Evolutionary conservation across 352 stramenopile species (phyloP).

Genomic region (Aphanomyces invadans): DNA sequence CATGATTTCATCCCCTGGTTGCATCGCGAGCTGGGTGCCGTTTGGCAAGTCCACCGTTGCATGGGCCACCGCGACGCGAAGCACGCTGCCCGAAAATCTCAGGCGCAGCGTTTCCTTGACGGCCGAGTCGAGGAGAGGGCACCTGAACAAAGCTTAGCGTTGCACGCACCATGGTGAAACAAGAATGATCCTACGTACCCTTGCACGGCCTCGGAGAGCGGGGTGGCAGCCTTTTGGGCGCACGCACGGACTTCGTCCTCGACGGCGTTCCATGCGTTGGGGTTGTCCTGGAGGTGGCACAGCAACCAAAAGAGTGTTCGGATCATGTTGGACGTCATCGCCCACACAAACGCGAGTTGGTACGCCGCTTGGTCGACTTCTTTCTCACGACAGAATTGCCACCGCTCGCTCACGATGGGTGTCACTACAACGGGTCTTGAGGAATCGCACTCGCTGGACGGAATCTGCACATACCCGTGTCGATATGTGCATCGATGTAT

Average conservation of each 20-base stretch:
- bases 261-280: constrained; percentile 4
- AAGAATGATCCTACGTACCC: no score
- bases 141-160: no score
- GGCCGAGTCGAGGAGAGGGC: constrained; percentile 7
- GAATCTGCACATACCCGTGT: background rate
- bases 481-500: background rate
- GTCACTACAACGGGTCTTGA: background rate
- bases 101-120: constrained; percentile 22
- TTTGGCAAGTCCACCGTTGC: constrained; percentile 6
- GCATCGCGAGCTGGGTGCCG: background rate
- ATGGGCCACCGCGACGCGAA: constrained; percentile 6
- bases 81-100: background rate
- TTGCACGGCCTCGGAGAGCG: background rate
- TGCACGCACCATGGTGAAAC: no score
- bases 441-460: background rate
- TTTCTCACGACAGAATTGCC: background rate
- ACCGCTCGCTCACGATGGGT: constrained; percentile 2
- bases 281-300: constrained; percentile 1
- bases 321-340: constrained; percentile 21
- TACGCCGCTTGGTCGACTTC: constrained; percentile 3
- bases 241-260: background rate
- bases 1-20: constrained; percentile 4
- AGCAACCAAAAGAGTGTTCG: constrained; percentile 17
- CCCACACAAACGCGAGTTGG: constrained; percentile 22
- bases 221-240: background rate